These are phyloP conservation scores for Lipomyces oligophaga DNA, from an alignment of 805 yeast genomes.

Conservation along the genomic window DNA sequence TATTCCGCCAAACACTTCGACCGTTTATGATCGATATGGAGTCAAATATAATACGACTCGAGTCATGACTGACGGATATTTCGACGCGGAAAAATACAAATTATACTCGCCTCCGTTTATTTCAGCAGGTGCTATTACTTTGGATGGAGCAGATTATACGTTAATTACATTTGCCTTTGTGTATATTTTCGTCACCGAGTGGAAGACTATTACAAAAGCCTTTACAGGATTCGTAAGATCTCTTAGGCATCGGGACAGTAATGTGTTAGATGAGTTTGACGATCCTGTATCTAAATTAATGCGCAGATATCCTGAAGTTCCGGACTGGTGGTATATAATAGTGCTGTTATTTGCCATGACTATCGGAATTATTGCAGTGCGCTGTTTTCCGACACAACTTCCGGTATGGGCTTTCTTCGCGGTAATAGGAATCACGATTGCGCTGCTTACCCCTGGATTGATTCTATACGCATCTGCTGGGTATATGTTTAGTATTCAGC, in stretches of 20 bases:
- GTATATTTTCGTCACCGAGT: slow-evolving; percentile 46
- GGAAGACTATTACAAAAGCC: slow-evolving; percentile 17
- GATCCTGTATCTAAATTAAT: slow-evolving; percentile 48
- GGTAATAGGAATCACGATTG: slow-evolving; percentile 50
- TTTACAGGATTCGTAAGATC: slow-evolving; percentile 7
- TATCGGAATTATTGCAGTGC: slow-evolving; percentile 35
- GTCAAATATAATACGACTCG: slow-evolving; percentile 46
- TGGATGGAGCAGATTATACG: slow-evolving; percentile 51
- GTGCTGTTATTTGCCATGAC: slow-evolving; percentile 45
- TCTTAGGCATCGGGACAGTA: slow-evolving; percentile 3
- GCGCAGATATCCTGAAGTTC: slow-evolving; percentile 60
- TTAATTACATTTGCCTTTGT: slow-evolving; percentile 51
- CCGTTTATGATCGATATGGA: slow-evolving; percentile 35
- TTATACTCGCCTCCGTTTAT: slow-evolving; percentile 59
- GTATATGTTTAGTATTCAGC: slow-evolving; percentile 55
- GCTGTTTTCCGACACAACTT: slow-evolving; percentile 46
- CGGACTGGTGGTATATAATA: slow-evolving; percentile 67
- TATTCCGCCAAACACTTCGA: slow-evolving; percentile 47
- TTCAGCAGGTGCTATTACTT: slow-evolving; percentile 49
- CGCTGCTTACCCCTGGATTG: slow-evolving; percentile 59
- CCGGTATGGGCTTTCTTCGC: slow-evolving; percentile 62
- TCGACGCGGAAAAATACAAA: slow-evolving; percentile 48
- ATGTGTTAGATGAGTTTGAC: slow-evolving; percentile 1
- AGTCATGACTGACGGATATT: slow-evolving; percentile 43
- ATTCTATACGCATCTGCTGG: slow-evolving; percentile 62